Conservation (phyloP, 2,329 filamentous ascomycete species). For the Cyphellophora europaea region DNA sequence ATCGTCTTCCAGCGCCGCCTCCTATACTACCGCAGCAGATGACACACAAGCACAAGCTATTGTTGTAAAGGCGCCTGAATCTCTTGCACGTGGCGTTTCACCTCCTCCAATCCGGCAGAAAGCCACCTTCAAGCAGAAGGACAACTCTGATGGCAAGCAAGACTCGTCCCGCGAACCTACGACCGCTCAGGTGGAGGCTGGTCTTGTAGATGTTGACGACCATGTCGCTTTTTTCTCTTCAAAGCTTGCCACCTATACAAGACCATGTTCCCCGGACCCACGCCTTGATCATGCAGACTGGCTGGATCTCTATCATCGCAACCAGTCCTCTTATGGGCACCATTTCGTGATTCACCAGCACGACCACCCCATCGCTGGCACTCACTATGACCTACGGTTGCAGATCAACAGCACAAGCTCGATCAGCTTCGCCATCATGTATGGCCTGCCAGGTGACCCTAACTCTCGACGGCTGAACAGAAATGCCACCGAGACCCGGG, state of each 20-base stretch:
- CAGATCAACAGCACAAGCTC: slow-evolving; percentile 61
- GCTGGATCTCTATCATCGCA: slow-evolving; percentile 37
- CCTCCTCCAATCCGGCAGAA: neutral
- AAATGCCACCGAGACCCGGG: slow-evolving; percentile 53
- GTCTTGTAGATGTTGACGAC: slow-evolving; percentile 35
- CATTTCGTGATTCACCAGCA: slow-evolving; percentile 67
- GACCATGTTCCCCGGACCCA: slow-evolving; percentile 17
- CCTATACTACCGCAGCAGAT: too few species aligned
- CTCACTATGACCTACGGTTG: slow-evolving; percentile 60
- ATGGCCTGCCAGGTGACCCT: slow-evolving; percentile 50
- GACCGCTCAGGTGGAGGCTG: slow-evolving; percentile 43
- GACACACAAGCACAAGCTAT: too few species aligned
- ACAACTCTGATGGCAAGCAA: too few species aligned
- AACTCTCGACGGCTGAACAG: slow-evolving; percentile 46
- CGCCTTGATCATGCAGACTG: slow-evolving; percentile 34
- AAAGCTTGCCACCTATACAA: slow-evolving; percentile 27
- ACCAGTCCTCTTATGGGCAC: slow-evolving; percentile 34
- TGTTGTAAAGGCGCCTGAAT: too few species aligned
- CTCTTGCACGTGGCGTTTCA: too few species aligned
- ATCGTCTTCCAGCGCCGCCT: too few species aligned
- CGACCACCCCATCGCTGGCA: slow-evolving; percentile 60
- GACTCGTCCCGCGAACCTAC: too few species aligned
- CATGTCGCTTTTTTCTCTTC: slow-evolving; percentile 39
- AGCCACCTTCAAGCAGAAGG: too few species aligned
- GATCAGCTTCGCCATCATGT: slow-evolving; percentile 56